Conservation (phyloP, 257 asterid genomes). For the Apocynum venetum region DNA sequence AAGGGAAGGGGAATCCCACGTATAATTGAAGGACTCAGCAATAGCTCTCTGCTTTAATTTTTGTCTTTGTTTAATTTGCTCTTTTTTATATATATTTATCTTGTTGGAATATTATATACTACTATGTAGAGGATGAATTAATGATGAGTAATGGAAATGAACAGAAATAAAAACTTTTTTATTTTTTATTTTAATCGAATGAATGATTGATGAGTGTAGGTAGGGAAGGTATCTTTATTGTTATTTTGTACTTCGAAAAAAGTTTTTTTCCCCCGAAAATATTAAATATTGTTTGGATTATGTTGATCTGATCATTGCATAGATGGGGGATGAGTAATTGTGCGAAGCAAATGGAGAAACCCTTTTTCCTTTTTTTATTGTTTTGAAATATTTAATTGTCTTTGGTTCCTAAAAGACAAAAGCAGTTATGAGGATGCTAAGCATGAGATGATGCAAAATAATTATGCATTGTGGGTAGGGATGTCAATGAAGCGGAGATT, state of each 20-base stretch:
- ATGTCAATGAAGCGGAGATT: no score
- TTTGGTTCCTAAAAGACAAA: conserved; percentile 16
- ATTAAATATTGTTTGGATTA: background rate
- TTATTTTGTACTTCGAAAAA: background rate
- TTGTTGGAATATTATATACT: background rate
- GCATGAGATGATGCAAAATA: background rate
- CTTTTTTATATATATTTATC: conserved; percentile 4
- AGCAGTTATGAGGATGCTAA: background rate
- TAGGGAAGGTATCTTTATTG: conserved; percentile 15
- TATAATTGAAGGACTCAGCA: conserved; percentile 20
- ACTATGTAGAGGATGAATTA: conserved; percentile 24
- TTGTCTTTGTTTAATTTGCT: conserved; percentile 2
- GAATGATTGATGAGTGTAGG: conserved; percentile 14
- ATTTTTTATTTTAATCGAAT: background rate
- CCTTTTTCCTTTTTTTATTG: background rate
- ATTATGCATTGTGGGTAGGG: background rate
- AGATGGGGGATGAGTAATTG: background rate
- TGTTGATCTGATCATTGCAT: background rate
- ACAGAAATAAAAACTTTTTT: conserved; percentile 26
- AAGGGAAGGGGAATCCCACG: conserved; percentile 34
- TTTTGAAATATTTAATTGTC: background rate
- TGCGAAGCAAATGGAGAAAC: background rate
- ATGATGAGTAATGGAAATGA: conserved; percentile 27
- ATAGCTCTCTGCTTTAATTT: conserved; percentile 25
- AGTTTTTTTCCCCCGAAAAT: no score